Evolutionary conservation across 345 rosid species (phyloP), one percentile per base, ranked within the genome.

Genomic region (Eutrema heterophyllum): DNA sequence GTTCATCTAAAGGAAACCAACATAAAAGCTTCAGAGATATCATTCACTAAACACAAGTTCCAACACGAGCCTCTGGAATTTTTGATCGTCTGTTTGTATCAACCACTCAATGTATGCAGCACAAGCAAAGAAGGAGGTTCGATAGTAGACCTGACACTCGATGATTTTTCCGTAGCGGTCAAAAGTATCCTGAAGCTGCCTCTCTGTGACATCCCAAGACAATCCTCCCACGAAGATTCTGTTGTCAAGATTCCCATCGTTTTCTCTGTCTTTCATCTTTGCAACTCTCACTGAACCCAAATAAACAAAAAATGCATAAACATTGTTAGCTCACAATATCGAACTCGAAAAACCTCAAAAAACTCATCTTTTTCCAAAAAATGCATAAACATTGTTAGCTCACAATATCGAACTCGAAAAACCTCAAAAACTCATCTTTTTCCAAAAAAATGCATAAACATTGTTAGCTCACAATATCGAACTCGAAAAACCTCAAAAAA

Each of bases 171-270:
- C 96, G 59, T 83, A 94, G 50, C 93, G 96, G 44, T 80, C 74
- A 83, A 94, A 94, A 46, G 87, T 78, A 58, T 67, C 77, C 81
- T 91, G 88, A 75, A 94, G 95, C 83, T 91, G 90, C 8, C 90
- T 88, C 74, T 89, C 97, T 13, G 87, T 84, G 66, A 89, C 79
- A 71, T 88, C 94, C 89, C 87, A 85, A 13, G 96, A 83, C 68
- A 94, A 82, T 1, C 97, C 98, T 46, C 97, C 98, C 0, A 94
- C 92, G 74, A 94, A 91, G 64, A 94, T 88, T 43, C 93, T 77
- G 75, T 83, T 74, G 30, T 88, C 96, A 44, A 91, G 89, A 76
- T 81, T 86, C 30, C 84, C 89, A 1, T 84, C 84, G 86, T 82
- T 83, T 67, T 78, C 82, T 74, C 67, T 76, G 26, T 12, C 32